phyloP scores from a whole-genome alignment of 441 rosid species.

The Erodium texanum region DNA sequence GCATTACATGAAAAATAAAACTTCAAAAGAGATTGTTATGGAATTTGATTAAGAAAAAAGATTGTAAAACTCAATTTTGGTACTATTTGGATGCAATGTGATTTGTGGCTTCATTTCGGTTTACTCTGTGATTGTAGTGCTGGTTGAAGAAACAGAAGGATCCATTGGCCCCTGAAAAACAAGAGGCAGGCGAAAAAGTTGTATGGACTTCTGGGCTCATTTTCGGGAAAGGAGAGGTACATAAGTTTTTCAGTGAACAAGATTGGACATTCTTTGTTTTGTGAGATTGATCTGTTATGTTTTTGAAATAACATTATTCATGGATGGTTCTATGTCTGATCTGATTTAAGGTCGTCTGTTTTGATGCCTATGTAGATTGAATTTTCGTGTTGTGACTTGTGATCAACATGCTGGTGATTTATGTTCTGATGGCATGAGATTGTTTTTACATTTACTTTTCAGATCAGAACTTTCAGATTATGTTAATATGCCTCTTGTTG shows the following conservation, averaged over 20 bases:
- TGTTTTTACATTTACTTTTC: neutral
- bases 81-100: neutral
- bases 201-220: conserved; percentile 89
- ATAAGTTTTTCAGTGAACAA: no score
- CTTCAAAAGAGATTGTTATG: neutral
- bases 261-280: conserved; percentile 4
- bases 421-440: neutral
- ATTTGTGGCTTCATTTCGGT: neutral
- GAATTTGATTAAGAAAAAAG: neutral
- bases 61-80: neutral
- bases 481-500: neutral
- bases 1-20: neutral
- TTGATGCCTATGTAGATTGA: neutral
- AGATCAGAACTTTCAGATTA: neutral
- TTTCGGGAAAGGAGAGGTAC: conserved; percentile 89
- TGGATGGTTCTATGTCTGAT: neutral
- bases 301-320: neutral
- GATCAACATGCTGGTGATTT: neutral
- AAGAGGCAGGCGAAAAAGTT: conserved; percentile 46
- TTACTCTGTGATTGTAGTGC: conserved; percentile 41
- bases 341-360: neutral
- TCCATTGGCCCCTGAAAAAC: conserved; percentile 48
- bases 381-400: neutral
- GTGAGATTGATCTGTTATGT: neutral
- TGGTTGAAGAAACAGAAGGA: conserved; percentile 97